Evolutionary conservation across 164 flowering plant genomes (phyloP), one percentile per base, ranked within the genome.

Genomic region (Nymphaea thermarum): DNA sequence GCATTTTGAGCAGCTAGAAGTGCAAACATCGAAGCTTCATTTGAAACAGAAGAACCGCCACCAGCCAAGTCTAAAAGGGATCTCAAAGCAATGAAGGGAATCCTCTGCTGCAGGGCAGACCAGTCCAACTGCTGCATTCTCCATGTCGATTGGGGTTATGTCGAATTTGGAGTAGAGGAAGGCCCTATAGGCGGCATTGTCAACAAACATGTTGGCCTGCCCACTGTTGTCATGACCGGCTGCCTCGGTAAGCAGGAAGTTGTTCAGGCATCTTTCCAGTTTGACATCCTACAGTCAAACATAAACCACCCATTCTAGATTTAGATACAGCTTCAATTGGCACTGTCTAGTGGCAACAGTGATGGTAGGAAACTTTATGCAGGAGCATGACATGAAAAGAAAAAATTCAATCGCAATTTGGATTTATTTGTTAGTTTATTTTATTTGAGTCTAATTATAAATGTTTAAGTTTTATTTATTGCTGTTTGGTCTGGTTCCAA

Each of bases 221-320:
- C 15, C 60, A 78, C 79, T 5, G n/a, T 68, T 2, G 36, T 43
- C 67, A 76, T 75, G 25, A 41, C 69, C 5, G 83, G 79, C 25
- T 44, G 60, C 44, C 60, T 71, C 8, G 78, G 62, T 63, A 80
- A 65, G 67, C 79, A 84, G 2, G 77, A 42, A 1, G 68, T 82
- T 1, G 7, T 86, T 83, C 6, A 83, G 68, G 64, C 93, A 86
- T 11, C 73, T 25, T 6, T 66, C 76, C 62, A 86, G 70, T 68
- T 74, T 73, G 78, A 82, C 7, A 3, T 43, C 81, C 88, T 85
- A 66, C 41, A 43, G 36, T 25, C 36, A 25, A 25, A 25, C 36
- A 25, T 25, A 25, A 25, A 25, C 36, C 0, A 25, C 36, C 36
- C 36, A 25, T 25, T 25, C 36, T 25, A 25, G 36, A 25, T 25